Conservation (phyloP, 306 rosid species). For the Medicago ruthenica region DNA sequence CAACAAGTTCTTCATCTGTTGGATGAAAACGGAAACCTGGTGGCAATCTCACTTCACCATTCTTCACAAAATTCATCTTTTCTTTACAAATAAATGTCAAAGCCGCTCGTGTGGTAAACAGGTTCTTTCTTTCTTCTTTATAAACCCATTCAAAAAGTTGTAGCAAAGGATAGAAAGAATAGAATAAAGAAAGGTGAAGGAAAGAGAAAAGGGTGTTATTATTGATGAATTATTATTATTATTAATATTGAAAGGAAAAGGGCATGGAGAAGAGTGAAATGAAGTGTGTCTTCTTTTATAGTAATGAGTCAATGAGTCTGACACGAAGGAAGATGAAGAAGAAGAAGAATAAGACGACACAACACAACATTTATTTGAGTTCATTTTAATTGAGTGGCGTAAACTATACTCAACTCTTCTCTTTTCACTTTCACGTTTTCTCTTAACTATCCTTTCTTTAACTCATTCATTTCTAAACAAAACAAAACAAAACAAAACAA, state of each 20-base stretch:
- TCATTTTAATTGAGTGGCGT: constrained; percentile 78
- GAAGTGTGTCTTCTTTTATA: constrained; percentile 79
- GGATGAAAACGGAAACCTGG: constrained; percentile 98
- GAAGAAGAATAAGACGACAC: constrained; percentile 63
- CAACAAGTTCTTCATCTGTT: constrained; percentile 87
- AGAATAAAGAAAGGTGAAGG: not conserved
- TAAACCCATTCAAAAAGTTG: not conserved
- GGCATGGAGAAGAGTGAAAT: constrained; percentile 31
- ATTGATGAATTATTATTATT: constrained; percentile 15
- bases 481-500: no score
- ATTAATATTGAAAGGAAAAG: constrained; percentile 18
- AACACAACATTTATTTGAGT: constrained; percentile 20
- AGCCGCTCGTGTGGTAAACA: constrained; percentile 35
- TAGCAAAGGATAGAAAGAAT: not conserved
- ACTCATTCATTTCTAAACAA: no score
- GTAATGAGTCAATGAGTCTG: constrained; percentile 57
- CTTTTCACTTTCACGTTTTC: constrained; percentile 52
- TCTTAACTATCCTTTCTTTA: not conserved
- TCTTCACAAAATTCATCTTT: constrained; percentile 62
- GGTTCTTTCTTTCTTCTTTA: not conserved
- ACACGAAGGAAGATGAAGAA: constrained; percentile 2
- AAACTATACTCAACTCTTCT: constrained; percentile 74
- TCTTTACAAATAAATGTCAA: constrained; percentile 29
- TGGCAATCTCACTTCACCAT: constrained; percentile 84
- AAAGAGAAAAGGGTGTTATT: constrained; percentile 28